Conservation (phyloP, 208 protist species). For the Porcisia hertigi region DNA sequence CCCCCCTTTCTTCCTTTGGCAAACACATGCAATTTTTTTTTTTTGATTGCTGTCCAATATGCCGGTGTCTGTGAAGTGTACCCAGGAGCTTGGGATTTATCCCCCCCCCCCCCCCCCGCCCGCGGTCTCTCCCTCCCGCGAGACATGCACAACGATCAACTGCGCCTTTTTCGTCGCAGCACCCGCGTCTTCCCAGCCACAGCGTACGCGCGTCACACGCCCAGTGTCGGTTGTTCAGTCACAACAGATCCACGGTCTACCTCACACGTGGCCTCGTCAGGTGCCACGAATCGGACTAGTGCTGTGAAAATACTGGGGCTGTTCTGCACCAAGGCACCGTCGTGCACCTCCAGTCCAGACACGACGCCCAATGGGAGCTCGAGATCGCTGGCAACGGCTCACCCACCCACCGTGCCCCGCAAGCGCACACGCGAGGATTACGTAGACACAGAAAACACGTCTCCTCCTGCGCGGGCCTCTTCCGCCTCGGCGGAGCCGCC, state of each 20-base stretch:
- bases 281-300: neutral
- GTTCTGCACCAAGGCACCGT: constrained; percentile 28
- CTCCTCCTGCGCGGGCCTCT: neutral
- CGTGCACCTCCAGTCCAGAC: neutral
- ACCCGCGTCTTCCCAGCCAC: constrained; percentile 37
- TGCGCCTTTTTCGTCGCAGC: constrained; percentile 24
- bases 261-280: constrained; percentile 1
- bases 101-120: neutral
- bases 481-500: neutral
- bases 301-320: constrained; percentile 37
- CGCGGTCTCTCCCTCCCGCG: neutral
- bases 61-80: neutral
- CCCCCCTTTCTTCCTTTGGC: too few species aligned
- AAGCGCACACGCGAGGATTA: constrained; percentile 11
- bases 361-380: neutral
- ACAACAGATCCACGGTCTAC: constrained; percentile 1
- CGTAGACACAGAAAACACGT: neutral
- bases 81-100: too few species aligned
- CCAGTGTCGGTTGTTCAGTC: constrained; percentile 32
- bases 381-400: neutral
- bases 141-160: constrained; percentile 28
- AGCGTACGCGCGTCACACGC: constrained; percentile 41
- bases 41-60: neutral
- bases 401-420: neutral
- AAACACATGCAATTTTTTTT: neutral